phyloP scores from a whole-genome alignment of 106 monocot species.

The Allium fistulosum region DNA sequence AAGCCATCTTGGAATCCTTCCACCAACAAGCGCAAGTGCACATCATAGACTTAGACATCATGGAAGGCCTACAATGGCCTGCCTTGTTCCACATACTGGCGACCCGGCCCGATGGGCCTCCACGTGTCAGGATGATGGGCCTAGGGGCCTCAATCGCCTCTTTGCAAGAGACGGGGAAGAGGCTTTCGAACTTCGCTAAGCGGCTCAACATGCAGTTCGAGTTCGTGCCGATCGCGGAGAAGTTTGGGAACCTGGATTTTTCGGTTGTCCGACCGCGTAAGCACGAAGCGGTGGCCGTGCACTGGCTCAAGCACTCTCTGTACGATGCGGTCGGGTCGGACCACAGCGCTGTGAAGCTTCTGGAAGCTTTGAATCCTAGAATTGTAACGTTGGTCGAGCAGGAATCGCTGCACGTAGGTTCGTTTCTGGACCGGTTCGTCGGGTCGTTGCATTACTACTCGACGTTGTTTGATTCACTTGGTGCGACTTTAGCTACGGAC shows the following conservation, averaged over 20 bases:
- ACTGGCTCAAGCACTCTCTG: slow-evolving; percentile 29
- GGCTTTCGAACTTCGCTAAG: slow-evolving; percentile 26
- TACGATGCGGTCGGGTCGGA: slow-evolving; percentile 34
- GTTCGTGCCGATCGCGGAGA: slow-evolving; percentile 19
- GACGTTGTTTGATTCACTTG: slow-evolving; percentile 33
- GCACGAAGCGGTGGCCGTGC: slow-evolving; percentile 30
- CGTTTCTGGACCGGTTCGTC: slow-evolving; percentile 33
- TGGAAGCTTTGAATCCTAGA: slow-evolving; percentile 18
- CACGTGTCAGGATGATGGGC: slow-evolving; percentile 27
- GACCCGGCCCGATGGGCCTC: slow-evolving; percentile 23
- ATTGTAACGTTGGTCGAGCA: slow-evolving; percentile 40
- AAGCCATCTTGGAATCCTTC: slow-evolving; percentile 35
- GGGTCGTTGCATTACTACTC: slow-evolving; percentile 32
- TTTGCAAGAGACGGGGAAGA: slow-evolving; percentile 31
- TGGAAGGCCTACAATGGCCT: slow-evolving; percentile 52
- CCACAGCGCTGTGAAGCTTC: slow-evolving; percentile 19
- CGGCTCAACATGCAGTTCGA: slow-evolving; percentile 34
- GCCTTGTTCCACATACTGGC: slow-evolving; percentile 42
- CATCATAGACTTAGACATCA: slow-evolving; percentile 46
- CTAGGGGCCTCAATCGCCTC: slow-evolving; percentile 13
- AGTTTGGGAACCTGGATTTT: slow-evolving; percentile 17
- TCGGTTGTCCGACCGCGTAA: not conserved
- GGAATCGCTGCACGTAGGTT: slow-evolving; percentile 12
- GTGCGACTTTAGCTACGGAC: slow-evolving; percentile 9
- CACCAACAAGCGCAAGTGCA: slow-evolving; percentile 16